These are phyloP conservation scores for Dryadomyces quercus-mongolicae DNA, from an alignment of 2,329 filamentous ascomycete species.

Conservation along the genomic window DNA sequence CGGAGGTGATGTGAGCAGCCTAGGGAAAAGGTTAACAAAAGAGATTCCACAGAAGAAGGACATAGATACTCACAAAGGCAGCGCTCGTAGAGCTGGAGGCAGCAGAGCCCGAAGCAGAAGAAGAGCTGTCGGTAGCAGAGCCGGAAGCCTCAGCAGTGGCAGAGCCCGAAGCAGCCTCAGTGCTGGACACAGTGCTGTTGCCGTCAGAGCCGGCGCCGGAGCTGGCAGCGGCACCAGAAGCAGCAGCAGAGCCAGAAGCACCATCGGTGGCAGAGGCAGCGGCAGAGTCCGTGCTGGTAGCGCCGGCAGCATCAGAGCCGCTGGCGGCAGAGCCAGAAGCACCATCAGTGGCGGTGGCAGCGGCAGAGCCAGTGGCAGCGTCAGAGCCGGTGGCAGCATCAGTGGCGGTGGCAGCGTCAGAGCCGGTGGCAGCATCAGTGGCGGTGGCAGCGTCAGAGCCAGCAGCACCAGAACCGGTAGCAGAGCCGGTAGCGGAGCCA, in stretches of 20 bases:
- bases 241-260: slow-evolving; percentile 4
- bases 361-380: slow-evolving; percentile 1
- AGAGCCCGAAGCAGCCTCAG: background rate
- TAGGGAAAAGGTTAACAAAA: slow-evolving; percentile 9
- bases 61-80: slow-evolving; percentile 14
- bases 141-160: background rate
- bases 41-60: background rate
- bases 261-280: slow-evolving; percentile 1
- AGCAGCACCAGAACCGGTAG: background rate
- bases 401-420: background rate
- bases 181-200: background rate
- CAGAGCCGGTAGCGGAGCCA: background rate
- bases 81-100: background rate
- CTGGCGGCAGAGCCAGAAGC: slow-evolving; percentile 5
- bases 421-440: background rate
- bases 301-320: background rate
- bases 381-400: background rate
- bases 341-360: background rate
- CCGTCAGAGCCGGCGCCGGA: background rate
- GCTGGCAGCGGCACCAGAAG: background rate
- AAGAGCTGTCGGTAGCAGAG: slow-evolving; percentile 6
- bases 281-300: slow-evolving; percentile 1
- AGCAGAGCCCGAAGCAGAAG: slow-evolving; percentile 1
- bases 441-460: background rate
- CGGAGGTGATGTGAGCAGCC: slow-evolving; percentile 29